phyloP scores from a whole-genome alignment of 1,284 basidiomycete species.

The Mycocalia duriaeana region DNA sequence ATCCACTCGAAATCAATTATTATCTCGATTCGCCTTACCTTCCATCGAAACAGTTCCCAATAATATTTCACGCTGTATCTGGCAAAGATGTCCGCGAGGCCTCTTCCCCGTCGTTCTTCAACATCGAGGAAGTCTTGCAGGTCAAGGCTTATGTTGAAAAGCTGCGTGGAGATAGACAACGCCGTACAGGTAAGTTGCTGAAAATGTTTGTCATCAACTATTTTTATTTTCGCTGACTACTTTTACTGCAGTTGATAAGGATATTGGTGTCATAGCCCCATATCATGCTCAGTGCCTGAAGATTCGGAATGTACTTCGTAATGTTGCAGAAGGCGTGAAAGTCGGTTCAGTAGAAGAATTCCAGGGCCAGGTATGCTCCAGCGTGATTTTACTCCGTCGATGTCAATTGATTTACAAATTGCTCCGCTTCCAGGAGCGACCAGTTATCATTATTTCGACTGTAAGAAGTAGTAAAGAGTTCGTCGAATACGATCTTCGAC shows the following conservation, averaged over 20 bases:
- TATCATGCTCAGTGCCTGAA: conserved; percentile 55
- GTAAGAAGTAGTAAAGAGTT: conserved; percentile 56
- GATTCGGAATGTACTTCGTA: conserved; percentile 31
- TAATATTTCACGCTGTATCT: conserved; percentile 54
- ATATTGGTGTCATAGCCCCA: conserved; percentile 57
- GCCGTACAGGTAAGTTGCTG: conserved; percentile 34
- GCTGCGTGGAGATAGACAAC: conserved; percentile 26
- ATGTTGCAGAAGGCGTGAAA: conserved; percentile 46
- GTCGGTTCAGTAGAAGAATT: conserved; percentile 59
- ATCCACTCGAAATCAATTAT: conserved; percentile 29
- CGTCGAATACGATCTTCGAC: conserved; percentile 52
- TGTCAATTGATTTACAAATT: neutral
- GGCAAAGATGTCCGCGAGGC: conserved; percentile 61
- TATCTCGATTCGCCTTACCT: conserved; percentile 37
- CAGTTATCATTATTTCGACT: conserved; percentile 61
- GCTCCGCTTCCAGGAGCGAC: conserved; percentile 49
- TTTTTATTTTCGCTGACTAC: conserved; percentile 14
- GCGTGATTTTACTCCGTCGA: neutral
- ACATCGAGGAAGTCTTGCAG: conserved; percentile 48
- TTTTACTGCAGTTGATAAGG: conserved; percentile 26
- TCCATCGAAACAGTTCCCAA: conserved; percentile 44
- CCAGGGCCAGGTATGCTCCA: conserved; percentile 33
- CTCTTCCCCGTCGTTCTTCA: conserved; percentile 64
- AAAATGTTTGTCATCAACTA: neutral
- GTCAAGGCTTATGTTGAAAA: conserved; percentile 44